Base-by-base conservation (phyloP, 495 filamentous ascomycete genomes). In the Zalerion maritima region DNA sequence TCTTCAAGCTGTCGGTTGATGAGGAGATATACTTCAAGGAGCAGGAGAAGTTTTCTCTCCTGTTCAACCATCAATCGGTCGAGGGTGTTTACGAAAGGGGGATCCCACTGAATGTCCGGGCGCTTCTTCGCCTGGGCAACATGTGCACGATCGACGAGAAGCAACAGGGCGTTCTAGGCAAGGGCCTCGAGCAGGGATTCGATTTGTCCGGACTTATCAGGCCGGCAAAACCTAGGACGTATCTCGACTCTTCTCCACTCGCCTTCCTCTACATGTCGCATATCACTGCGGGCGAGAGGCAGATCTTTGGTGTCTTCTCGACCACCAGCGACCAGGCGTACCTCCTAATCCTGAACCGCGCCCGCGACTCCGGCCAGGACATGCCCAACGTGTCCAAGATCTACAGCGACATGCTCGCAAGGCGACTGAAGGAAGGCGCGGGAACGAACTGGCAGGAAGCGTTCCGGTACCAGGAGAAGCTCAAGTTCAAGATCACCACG, bases 11-110 rank as follows among this genome's bases (percentile, higher is more conserved):
- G 27, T 81, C 73, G 1, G 74, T 99, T 49, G 66, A 83, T 0
- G 89, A 99, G 47, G 80, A 89, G 24, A 65, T 77, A 3, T 99
- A 85, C 50, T 68, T 94, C 21, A 67, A 71, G 24, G 81, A 96
- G 43, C 60, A 75, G 0, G 71, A 83, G 26, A 87, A 89, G 46
- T 75, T 99, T 26, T 68, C 73, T 11, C 50, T 71, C 5, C 62
- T 96, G 9, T 82, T 93, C 56, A 78, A 87, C 37, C 89, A 99
- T 49, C 75, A 83, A 0, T 94, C 83, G 45, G 78, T 96, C 4
- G 89, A 99, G 49, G 89, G 91, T 15, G 80, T 96, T 10, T 99
- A 99, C 47, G 91, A 99, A 47, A 86, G 77, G 47, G 78, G 92
- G 36, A 64, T 99, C 3, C 82, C 91, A 6, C 59, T 93, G 18